A percentile compares a stretch with the other conserved stretches of the same genome.
These are phyloP conservation scores for Trichocladium uniseriatum DNA, from an alignment of 495 filamentous ascomycete species.

Conservation along the genomic window DNA sequence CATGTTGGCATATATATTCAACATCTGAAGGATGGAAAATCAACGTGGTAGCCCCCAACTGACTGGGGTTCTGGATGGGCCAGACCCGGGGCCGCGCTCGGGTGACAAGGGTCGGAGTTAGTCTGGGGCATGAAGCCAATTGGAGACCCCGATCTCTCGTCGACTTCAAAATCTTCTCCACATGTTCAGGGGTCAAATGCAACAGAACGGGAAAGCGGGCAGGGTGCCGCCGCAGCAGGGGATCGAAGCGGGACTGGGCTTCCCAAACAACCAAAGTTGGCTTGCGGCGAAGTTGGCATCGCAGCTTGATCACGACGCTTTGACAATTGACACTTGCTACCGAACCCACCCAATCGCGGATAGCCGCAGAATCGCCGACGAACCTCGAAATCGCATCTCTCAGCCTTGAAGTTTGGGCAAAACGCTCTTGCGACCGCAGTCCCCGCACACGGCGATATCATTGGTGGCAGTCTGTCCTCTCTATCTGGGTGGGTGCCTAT, in stretches of 20 bases:
- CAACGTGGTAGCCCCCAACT: too few species aligned
- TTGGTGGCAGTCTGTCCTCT: too few species aligned
- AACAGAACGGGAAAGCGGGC: constrained; percentile 12
- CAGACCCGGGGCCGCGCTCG: neutral
- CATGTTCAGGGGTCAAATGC: constrained; percentile 9
- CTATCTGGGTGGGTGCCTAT: too few species aligned
- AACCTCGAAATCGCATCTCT: neutral
- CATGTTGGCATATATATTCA: too few species aligned
- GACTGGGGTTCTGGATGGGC: too few species aligned
- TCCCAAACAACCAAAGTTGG: constrained; percentile 1
- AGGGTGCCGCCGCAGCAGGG: constrained; percentile 2
- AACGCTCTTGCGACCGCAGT: neutral
- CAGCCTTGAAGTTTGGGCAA: neutral
- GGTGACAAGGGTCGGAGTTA: neutral
- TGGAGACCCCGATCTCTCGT: neutral
- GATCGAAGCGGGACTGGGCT: neutral
- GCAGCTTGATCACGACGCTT: neutral
- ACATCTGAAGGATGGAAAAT: too few species aligned
- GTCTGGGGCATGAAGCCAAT: constrained; percentile 10
- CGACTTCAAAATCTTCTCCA: constrained; percentile 3
- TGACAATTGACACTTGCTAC: neutral
- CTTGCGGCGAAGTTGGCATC: neutral
- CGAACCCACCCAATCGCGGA: too few species aligned
- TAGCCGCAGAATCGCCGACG: neutral
- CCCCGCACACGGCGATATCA: neutral